These are phyloP conservation scores for Rheum nobile DNA, from an alignment of 148 eudicot genomes.

Conservation along the genomic window DNA sequence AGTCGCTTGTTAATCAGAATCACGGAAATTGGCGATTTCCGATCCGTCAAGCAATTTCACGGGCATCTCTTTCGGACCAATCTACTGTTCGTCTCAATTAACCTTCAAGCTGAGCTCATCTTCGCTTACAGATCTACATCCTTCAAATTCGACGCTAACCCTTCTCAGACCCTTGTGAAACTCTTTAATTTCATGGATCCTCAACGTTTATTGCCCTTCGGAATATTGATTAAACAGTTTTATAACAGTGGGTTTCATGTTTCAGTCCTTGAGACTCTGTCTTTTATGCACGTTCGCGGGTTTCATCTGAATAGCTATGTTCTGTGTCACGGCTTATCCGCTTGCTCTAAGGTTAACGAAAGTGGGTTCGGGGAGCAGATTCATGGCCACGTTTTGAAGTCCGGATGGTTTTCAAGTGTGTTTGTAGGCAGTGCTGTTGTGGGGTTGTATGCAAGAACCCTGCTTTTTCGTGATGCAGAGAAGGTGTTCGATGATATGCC, in stretches of 20 bases:
- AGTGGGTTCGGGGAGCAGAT: slow-evolving; percentile 31
- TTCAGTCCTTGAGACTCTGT: slow-evolving; percentile 27
- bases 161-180: slow-evolving; percentile 17
- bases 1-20: slow-evolving; percentile 2
- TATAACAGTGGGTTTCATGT: slow-evolving; percentile 27
- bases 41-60: slow-evolving; percentile 30
- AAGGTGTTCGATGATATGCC: slow-evolving; percentile 54
- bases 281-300: slow-evolving; percentile 41
- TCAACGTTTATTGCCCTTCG: slow-evolving; percentile 37
- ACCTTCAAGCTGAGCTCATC: slow-evolving; percentile 33
- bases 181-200: slow-evolving; percentile 32
- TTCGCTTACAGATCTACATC: slow-evolving; percentile 24
- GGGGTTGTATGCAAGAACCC: slow-evolving; percentile 38
- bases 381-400: slow-evolving; percentile 39
- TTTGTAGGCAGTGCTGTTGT: slow-evolving; percentile 70
- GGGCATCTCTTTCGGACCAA: slow-evolving; percentile 36
- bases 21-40: slow-evolving; percentile 23
- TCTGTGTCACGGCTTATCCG: slow-evolving; percentile 42
- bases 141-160: neutral
- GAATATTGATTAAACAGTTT: slow-evolving; percentile 36
- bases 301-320: slow-evolving; percentile 45
- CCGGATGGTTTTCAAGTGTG: slow-evolving; percentile 59
- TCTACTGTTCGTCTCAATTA: slow-evolving; percentile 23
- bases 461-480: slow-evolving; percentile 35
- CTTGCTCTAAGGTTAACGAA: slow-evolving; percentile 25